Evolutionary conservation across 345 rosid species (phyloP), one percentile per base, ranked within the genome.

Genomic region (Rubroshorea leprosula): DNA sequence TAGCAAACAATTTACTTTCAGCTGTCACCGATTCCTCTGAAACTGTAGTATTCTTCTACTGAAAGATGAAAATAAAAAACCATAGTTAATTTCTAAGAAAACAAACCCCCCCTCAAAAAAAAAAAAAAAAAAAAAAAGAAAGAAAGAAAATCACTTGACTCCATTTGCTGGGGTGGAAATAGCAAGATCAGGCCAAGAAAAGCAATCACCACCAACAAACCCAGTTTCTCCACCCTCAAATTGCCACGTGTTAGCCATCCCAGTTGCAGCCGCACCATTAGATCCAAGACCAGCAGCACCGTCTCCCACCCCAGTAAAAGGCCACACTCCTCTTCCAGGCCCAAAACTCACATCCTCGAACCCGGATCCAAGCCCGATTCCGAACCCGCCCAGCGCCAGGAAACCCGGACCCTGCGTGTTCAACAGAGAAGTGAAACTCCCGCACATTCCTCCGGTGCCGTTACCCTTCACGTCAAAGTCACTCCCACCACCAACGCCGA

Each of bases 181-280:
- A 17, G 98, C 93, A 16, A 86, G 83, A 52, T 89, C 96, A n/a
- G 93, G 93, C 98, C 95, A 92, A 29, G 89, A 64, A 54, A 86
- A 86, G 77, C 86, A 86, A 66, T 86, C 90, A 19, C 82, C 84
- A 41, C 64, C 65, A 1, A 68, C 85, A 64, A 86, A 86, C 7
- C 86, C 89, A 54, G 45, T 56, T 22, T 80, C 90, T 12, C 80
- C 90, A 71, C 60, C 70, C 66, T 89, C 95, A 46, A 81, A 80
- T 74, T 84, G 98, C 98, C 98, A 89, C 55, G 86, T 46, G 76
- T 65, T 72, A 0, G 71, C 77, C 54, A 80, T 68, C 20, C 78
- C 76, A n/a, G 64, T 53, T 0, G 60, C 35, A 38, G 61, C 64
- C 20, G 70, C 80, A 39, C 62, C 72, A 55, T 62, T 53, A 16